Conservation (phyloP, 345 rosid genomes). For the Psidium friedrichsthalianum region DNA sequence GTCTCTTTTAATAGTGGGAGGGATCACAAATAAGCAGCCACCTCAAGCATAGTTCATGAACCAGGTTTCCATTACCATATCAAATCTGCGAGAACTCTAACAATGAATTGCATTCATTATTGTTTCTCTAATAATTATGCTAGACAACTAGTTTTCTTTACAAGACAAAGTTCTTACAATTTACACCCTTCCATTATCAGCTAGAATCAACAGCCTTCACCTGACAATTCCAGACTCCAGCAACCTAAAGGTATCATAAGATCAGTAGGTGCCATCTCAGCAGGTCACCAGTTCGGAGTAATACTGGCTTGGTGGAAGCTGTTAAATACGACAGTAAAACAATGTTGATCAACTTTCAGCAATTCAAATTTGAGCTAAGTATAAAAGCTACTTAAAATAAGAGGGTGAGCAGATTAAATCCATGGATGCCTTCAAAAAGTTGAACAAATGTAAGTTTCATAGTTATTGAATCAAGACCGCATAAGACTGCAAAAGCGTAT, state of each 20-base stretch:
- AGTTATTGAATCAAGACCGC: background rate
- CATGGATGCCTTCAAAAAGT: background rate
- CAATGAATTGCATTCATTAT: background rate
- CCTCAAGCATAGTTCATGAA: background rate
- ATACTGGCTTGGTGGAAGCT: background rate
- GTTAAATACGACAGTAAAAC: background rate
- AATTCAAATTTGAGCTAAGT: background rate
- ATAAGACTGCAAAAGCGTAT: background rate
- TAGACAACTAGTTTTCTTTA: background rate
- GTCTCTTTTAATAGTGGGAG: background rate
- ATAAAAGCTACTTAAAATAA: background rate
- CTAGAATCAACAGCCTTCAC: background rate
- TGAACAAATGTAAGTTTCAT: background rate
- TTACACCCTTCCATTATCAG: background rate
- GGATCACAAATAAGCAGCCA: background rate
- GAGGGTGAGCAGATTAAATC: background rate
- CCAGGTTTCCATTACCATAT: background rate
- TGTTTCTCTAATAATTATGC: background rate
- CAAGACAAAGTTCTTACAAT: background rate
- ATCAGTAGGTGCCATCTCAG: background rate
- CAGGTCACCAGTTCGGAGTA: background rate
- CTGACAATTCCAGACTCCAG: background rate
- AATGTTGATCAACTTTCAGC: background rate
- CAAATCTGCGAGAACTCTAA: background rate
- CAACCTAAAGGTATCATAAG: background rate